phyloP scores from a whole-genome alignment of 2,329 filamentous ascomycete species.

The Tolypocladium cylindrosporum region DNA sequence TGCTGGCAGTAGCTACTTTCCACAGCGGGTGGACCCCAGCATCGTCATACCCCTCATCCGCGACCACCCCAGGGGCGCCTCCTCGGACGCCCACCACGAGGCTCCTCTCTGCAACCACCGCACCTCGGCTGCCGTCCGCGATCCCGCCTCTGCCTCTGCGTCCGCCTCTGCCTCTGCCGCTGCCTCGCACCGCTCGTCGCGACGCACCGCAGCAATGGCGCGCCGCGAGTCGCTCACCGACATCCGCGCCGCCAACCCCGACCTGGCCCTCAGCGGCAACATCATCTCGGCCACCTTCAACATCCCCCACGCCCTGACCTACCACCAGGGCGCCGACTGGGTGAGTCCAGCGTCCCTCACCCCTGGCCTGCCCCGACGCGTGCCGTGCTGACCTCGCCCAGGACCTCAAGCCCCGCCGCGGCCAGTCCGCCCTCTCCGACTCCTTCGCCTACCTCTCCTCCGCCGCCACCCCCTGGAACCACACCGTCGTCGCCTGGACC shows the following conservation, averaged over 20 bases:
- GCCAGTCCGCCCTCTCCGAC: conserved; percentile 87
- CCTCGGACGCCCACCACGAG: background rate
- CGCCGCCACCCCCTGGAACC: conserved; percentile 76
- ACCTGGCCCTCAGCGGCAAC: conserved; percentile 50
- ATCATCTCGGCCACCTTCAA: conserved; percentile 58
- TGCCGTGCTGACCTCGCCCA: conserved; percentile 20
- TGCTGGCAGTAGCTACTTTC: background rate
- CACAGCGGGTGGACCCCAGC: conserved; percentile 1
- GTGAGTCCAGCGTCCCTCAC: conserved; percentile 26
- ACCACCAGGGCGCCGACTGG: conserved; percentile 50
- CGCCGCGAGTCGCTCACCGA: conserved; percentile 43
- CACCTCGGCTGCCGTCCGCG: background rate
- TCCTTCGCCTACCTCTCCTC: conserved; percentile 83
- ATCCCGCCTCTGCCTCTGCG: background rate
- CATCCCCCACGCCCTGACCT: conserved; percentile 49
- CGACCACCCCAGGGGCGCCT: background rate
- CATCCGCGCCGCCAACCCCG: conserved; percentile 44
- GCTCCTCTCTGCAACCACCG: conserved; percentile 1
- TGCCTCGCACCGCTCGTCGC: background rate
- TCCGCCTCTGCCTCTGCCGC: background rate
- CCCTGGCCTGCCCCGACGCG: too few relatives aligned
- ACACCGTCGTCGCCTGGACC: conserved; percentile 90
- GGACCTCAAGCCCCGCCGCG: conserved; percentile 68
- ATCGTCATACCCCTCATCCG: conserved; percentile 5
- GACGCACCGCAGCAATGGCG: conserved; percentile 23